Conservation (phyloP, 768 basidiomycete genomes). For the Collybia sp. region DNA sequence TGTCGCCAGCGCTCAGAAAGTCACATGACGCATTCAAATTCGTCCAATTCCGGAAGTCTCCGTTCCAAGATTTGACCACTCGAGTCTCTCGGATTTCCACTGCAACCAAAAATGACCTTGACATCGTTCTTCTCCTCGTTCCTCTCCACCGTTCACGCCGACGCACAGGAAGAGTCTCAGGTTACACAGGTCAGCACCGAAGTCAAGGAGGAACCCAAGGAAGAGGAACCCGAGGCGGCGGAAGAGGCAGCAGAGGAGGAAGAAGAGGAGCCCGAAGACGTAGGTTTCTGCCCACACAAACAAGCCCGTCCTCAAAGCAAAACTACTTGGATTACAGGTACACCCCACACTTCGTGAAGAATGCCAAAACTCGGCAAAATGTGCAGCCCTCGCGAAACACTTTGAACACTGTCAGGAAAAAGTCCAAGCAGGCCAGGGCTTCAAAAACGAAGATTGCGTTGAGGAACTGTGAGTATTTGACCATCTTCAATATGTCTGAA, state of each 20-base stretch:
- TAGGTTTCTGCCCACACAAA: constrained; percentile 34
- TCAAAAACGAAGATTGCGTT: constrained; percentile 88
- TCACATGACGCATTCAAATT: too few relatives aligned
- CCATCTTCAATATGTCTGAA: constrained; percentile 10
- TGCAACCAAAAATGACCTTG: constrained; percentile 29
- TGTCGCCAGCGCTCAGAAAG: too few relatives aligned
- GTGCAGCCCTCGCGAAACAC: constrained; percentile 68
- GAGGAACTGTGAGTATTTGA: constrained; percentile 72
- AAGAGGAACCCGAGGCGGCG: constrained; percentile 26
- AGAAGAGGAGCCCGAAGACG: constrained; percentile 78
- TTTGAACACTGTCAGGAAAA: constrained; percentile 91
- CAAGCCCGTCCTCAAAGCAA: background rate
- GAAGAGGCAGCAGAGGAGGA: constrained; percentile 28
- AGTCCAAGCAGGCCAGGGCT: constrained; percentile 76
- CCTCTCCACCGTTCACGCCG: constrained; percentile 37
- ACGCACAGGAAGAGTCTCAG: constrained; percentile 36
- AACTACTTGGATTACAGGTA: constrained; percentile 34
- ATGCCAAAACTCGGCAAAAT: constrained; percentile 63
- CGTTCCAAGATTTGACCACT: background rate
- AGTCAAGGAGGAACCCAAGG: constrained; percentile 52
- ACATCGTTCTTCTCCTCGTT: constrained; percentile 42
- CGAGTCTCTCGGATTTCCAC: constrained; percentile 1
- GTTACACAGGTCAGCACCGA: constrained; percentile 14
- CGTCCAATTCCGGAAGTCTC: background rate
- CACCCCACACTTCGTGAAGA: constrained; percentile 73